phyloP scores from a whole-genome alignment of 805 yeast species.

The Lipomyces mesembrius region DNA sequence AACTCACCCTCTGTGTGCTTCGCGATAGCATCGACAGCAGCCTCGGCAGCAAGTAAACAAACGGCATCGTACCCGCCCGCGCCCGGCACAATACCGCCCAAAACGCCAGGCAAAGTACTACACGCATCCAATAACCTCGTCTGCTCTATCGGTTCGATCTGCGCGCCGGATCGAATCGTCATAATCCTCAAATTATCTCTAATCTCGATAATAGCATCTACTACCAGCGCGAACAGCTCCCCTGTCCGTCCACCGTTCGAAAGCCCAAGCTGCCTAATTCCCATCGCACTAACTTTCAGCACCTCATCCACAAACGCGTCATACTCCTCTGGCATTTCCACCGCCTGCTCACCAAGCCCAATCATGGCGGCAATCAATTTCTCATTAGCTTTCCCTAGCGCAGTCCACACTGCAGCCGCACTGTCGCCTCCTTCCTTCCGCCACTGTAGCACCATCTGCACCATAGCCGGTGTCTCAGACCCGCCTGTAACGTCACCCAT shows the following conservation, averaged over 20 bases:
- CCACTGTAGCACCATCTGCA: slow-evolving; percentile 77
- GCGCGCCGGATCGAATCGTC: slow-evolving; percentile 73
- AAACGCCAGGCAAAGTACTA: slow-evolving; percentile 65
- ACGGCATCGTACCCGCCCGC: slow-evolving; percentile 98
- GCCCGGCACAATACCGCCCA: slow-evolving; percentile 98
- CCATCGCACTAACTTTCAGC: slow-evolving; percentile 14
- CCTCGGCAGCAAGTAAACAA: slow-evolving; percentile 61
- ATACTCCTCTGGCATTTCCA: slow-evolving; percentile 49
- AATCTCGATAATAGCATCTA: slow-evolving; percentile 46
- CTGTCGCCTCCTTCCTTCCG: slow-evolving; percentile 44
- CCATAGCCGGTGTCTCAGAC: slow-evolving; percentile 91
- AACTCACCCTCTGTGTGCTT: slow-evolving; percentile 32
- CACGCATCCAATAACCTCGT: slow-evolving; percentile 68
- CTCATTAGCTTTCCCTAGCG: slow-evolving; percentile 64
- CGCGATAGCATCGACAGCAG: slow-evolving; percentile 18
- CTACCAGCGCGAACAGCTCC: slow-evolving; percentile 14
- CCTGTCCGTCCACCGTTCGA: slow-evolving; percentile 7
- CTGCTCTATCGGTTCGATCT: slow-evolving; percentile 84
- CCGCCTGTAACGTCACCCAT: slow-evolving; percentile 97
- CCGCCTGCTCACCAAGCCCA: slow-evolving; percentile 48
- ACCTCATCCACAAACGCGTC: slow-evolving; percentile 26
- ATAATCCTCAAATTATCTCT: slow-evolving; percentile 63
- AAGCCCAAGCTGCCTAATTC: slow-evolving; percentile 9
- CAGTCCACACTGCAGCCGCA: slow-evolving; percentile 58
- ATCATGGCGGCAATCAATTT: slow-evolving; percentile 57